Conservation (phyloP, 106 monocot genomes). For the Chionographis japonica region DNA sequence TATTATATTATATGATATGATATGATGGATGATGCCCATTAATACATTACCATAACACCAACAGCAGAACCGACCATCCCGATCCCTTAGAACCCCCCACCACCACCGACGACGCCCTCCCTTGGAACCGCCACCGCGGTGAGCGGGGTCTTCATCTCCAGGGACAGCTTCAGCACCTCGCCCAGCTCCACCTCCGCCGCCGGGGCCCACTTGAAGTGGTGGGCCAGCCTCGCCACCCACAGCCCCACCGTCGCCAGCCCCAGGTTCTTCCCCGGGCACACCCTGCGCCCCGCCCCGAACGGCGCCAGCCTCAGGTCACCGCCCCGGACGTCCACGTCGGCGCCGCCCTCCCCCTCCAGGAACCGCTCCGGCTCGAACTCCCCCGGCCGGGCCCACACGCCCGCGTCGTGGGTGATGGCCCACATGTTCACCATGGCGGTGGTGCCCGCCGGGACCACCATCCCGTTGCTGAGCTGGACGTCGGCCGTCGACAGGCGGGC, state of each 20-base stretch:
- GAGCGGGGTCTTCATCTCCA: too few relatives aligned
- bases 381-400: background rate
- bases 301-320: slow-evolving; percentile 9
- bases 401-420: slow-evolving; percentile 4
- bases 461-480: background rate
- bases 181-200: background rate
- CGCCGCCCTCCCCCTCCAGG: background rate
- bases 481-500: background rate
- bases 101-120: too few relatives aligned
- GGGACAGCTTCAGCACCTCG: too few relatives aligned
- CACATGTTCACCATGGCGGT: slow-evolving; percentile 11
- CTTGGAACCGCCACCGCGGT: too few relatives aligned
- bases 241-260: background rate
- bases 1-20: too few relatives aligned
- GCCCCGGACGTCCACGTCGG: background rate
- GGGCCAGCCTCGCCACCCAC: slow-evolving; percentile 6
- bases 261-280: slow-evolving; percentile 7
- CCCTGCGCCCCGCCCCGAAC: slow-evolving; percentile 1
- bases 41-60: too few relatives aligned
- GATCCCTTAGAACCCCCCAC: too few relatives aligned
- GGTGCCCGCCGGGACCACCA: background rate
- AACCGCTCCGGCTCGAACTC: slow-evolving; percentile 10
- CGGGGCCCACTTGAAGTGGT: slow-evolving; percentile 1
- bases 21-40: too few relatives aligned
- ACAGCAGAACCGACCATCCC: too few relatives aligned